Evolutionary conservation across 441 rosid species (phyloP).

Genomic region (Theobroma grandiflorum): DNA sequence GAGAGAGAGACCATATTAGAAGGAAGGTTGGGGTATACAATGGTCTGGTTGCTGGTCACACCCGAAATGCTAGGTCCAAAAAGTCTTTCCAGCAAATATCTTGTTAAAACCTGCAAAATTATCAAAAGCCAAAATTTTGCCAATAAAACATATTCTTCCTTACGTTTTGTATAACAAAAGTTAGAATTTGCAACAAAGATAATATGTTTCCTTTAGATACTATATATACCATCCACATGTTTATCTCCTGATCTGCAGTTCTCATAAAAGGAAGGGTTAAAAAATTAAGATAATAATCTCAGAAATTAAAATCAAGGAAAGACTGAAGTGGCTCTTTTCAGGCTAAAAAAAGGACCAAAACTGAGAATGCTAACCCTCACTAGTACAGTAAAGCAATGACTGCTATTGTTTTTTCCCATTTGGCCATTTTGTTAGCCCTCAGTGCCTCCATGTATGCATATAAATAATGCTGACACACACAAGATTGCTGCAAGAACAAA

Average conservation of each 20-base stretch:
- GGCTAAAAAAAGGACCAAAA: not conserved
- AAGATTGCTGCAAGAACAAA: not conserved
- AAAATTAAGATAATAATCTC: not conserved
- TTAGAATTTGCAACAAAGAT: not conserved
- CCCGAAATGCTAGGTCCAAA: slow-evolving; percentile 74
- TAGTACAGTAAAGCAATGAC: slow-evolving; percentile 8
- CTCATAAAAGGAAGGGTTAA: no score
- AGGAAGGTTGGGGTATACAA: slow-evolving; percentile 85
- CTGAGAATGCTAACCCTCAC: not conserved
- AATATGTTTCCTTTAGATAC: not conserved
- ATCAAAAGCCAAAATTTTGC: slow-evolving; percentile 22
- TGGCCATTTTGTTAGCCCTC: not conserved
- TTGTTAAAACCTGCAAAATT: slow-evolving; percentile 70
- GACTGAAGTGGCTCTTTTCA: slow-evolving; percentile 8
- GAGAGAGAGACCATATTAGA: slow-evolving; percentile 81
- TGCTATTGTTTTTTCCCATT: not conserved
- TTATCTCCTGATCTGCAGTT: no score
- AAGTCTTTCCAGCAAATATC: slow-evolving; percentile 74
- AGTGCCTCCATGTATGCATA: not conserved
- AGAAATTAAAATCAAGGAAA: not conserved
- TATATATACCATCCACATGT: no score
- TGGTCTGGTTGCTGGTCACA: slow-evolving; percentile 62
- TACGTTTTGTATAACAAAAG: not conserved
- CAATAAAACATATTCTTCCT: slow-evolving; percentile 17
- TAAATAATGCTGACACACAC: not conserved